Base-by-base conservation (phyloP, 2,329 filamentous ascomycete genomes). In the Xylaria sp. region DNA sequence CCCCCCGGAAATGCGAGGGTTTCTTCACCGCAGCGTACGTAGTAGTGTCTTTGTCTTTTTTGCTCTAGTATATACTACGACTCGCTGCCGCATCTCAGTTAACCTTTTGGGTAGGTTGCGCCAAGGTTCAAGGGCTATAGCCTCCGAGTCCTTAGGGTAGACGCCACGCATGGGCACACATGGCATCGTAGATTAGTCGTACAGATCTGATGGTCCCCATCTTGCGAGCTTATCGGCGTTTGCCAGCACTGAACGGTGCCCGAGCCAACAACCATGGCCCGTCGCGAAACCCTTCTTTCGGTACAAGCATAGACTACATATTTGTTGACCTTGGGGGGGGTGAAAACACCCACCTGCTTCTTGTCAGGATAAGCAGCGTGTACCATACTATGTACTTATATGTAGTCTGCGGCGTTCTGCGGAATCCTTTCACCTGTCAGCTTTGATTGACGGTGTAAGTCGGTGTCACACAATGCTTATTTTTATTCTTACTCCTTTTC, bases 41-140 rank as follows among this genome's bases (percentile, higher is more conserved):
- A n/a, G n/a, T n/a, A n/a, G n/a, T n/a, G n/a, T n/a, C n/a, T n/a
- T n/a, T 57, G 16, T 59, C 53, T 54, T 47, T 16, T 35, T 42
- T 35, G 32, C 32, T 35, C 32, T 10, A 6, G 32, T 35, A 35
- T 35, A 35, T 35, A 35, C 66, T 58, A 66, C 69, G 68, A 63
- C 57, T 63, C 68, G 62, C 68, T 55, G 60, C 58, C 50, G 62
- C 55, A 71, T 69, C 66, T 67, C 69, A 42, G 68, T 67, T 69
- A 71, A 73, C 74, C 74, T 74, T 74, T 27, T 25, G 16, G 37
- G 37, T 44, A 62, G 69, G 71, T 73, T 63, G 63, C 66, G 73
- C 68, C 71, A 72, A 66, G 58, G 48, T 68, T 61, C 65, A 40
- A 66, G 69, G 58, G 50, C 25, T 53, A 60, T 61, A 67, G 69